Evolutionary conservation across 2,329 filamentous ascomycete species (phyloP), one percentile per base, ranked within the genome.

Genomic region (Diaporthe humulicola): DNA sequence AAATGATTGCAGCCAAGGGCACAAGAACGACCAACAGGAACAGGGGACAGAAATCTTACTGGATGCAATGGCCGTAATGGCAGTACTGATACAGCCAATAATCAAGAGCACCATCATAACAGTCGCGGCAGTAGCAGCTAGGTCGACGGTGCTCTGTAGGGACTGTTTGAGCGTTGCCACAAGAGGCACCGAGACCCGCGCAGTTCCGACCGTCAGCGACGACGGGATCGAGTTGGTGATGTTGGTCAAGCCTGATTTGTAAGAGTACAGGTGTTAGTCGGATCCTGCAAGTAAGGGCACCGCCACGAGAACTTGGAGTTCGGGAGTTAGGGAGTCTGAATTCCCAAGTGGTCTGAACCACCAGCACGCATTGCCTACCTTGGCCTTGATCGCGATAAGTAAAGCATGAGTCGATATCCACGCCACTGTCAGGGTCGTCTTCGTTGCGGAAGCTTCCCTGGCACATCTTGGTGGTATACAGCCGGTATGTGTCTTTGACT

Each of bases 141-240:
- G 71, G 25, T 57, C 30, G 19, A 78, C 71, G 14, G 78, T 60
- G 14, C 71, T 75, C n/a, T 73, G 64, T 5, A 80, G 58, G 4
- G 73, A 76, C 3, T 70, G 67, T 30, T 71, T 54, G 30, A 80
- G 73, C 0, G 77, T 71, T 6, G 71, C 61, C 14, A 80, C 71
- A 14, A 79, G 73, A 17, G 79, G 79, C 5, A 80, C 76, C 5
- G 77, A 76, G 19, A 80, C 69, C 14, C 79, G 79, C 14, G 78
- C 75, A 12, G 74, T 78, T 5, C 73, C 78, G 22, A 80, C 58
- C 3, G 72, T 72, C 25, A 80, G 76, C 22, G 76, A 77, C 2
- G 74, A 76, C 1, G 79, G 79, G 60, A 80, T 80, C 12, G 75
- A 77, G 19, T 73, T 36, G 1, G 78, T 76, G 57, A 80, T 76